Percentiles rank a stretch among this genome's conserved stretches.
Evolutionary conservation across 495 filamentous ascomycete species (phyloP).

Genomic region (Pyrenula massariospora): DNA sequence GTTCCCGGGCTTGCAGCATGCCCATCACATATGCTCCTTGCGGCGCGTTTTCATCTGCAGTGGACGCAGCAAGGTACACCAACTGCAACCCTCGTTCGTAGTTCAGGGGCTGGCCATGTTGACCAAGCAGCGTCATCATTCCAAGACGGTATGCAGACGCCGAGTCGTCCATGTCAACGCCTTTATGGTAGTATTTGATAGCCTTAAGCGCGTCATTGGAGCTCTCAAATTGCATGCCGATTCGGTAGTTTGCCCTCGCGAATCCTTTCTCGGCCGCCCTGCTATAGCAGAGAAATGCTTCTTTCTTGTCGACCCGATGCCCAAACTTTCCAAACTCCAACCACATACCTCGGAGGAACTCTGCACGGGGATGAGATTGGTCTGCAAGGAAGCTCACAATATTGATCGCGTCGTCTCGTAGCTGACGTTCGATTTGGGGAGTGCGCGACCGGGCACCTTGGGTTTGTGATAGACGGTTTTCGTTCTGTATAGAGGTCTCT

Average conservation of each 20-base stretch:
- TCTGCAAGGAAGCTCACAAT: constrained; percentile 81
- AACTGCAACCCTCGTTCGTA: constrained; percentile 66
- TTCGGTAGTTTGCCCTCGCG: constrained; percentile 88
- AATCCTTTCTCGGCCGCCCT: constrained; percentile 83
- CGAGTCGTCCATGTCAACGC: constrained; percentile 68
- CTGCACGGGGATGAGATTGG: constrained; percentile 86
- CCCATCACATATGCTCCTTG: constrained; percentile 89
- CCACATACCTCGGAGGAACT: constrained; percentile 95
- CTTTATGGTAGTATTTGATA: constrained; percentile 74
- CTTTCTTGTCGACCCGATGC: constrained; percentile 77
- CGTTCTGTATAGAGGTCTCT: constrained; percentile 66
- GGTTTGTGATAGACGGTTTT: constrained; percentile 50
- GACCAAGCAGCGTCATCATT: constrained; percentile 94
- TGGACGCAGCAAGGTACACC: constrained; percentile 70
- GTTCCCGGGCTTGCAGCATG: constrained; percentile 82
- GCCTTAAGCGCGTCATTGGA: constrained; percentile 86
- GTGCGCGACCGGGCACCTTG: constrained; percentile 59
- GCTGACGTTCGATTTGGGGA: constrained; percentile 74
- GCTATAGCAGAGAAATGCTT: constrained; percentile 77
- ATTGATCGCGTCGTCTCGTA: constrained; percentile 80
- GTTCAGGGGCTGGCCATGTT: constrained; percentile 80
- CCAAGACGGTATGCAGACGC: constrained; percentile 91
- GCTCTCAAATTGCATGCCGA: constrained; percentile 95
- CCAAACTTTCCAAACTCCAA: constrained; percentile 96
- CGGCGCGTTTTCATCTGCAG: constrained; percentile 91